Percentiles rank a stretch among this genome's conserved stretches.
Conservation (phyloP, 305 asterid species). For the Fraxinus nigra region DNA sequence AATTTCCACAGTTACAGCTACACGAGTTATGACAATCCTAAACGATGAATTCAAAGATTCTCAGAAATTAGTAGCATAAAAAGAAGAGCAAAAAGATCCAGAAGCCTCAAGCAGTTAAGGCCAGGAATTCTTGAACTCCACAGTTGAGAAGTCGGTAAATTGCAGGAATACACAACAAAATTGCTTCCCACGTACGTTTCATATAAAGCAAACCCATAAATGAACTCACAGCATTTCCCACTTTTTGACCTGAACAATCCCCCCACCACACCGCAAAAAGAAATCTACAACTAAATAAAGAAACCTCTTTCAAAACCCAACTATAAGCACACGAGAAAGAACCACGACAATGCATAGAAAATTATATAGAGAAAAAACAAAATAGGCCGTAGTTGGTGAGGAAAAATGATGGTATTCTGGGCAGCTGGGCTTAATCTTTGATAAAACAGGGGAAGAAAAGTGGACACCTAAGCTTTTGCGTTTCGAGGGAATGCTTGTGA, state of each 20-base stretch:
- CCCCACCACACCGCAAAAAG: slow-evolving; percentile 13
- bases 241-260: slow-evolving; percentile 52
- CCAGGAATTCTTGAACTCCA: slow-evolving; percentile 34
- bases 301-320: not conserved
- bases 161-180: slow-evolving; percentile 31
- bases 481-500: slow-evolving; percentile 63
- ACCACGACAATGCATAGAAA: not conserved
- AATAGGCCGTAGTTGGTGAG: not conserved
- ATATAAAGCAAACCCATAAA: slow-evolving; percentile 55
- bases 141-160: slow-evolving; percentile 34
- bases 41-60: slow-evolving; percentile 24
- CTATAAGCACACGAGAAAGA: slow-evolving; percentile 9
- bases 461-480: slow-evolving; percentile 26
- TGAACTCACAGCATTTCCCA: slow-evolving; percentile 48
- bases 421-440: slow-evolving; percentile 25
- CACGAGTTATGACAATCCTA: slow-evolving; percentile 22
- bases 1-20: slow-evolving; percentile 22
- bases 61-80: slow-evolving; percentile 26
- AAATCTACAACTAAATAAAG: not conserved
- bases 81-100: slow-evolving; percentile 51
- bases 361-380: not conserved
- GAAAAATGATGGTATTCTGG: slow-evolving; percentile 11
- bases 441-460: slow-evolving; percentile 25
- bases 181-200: slow-evolving; percentile 85
- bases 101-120: slow-evolving; percentile 50